Evolutionary conservation across 2,329 filamentous ascomycete species (phyloP).

Genomic region (Arthrobotrys conoides): DNA sequence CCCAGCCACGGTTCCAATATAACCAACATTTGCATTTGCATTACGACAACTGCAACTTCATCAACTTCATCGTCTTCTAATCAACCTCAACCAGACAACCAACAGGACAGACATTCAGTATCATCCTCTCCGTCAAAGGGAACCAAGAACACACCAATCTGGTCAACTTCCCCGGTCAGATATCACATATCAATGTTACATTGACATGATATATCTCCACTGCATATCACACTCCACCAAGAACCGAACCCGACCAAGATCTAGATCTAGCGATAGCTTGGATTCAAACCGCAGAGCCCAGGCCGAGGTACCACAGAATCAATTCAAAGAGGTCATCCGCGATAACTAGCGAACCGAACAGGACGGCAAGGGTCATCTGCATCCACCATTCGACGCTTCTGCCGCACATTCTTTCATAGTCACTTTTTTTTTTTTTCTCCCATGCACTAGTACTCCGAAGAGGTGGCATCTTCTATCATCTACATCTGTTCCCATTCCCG

Average conservation of each 20-base stretch:
- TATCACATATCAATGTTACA: not conserved
- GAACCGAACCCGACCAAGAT: not conserved
- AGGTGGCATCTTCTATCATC: conserved; percentile 38
- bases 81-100: not conserved
- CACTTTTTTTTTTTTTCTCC: too few species aligned
- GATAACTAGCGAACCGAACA: not conserved
- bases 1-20: conserved; percentile 6
- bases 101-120: not conserved
- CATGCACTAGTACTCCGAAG: conserved; percentile 4
- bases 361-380: conserved; percentile 14
- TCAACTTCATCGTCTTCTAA: not conserved
- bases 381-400: conserved; percentile 14
- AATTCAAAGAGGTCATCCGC: not conserved
- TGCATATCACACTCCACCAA: not conserved
- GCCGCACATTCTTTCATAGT: not conserved
- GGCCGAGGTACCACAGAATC: not conserved
- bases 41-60: conserved; percentile 15
- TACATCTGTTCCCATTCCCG: not conserved
- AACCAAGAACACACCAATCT: not conserved
- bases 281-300: not conserved
- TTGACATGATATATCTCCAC: not conserved
- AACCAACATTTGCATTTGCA: not conserved
- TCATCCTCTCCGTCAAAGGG: not conserved
- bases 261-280: not conserved
- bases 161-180: not conserved